A percentile compares a stretch with the other conserved stretches of the same genome.
Evolutionary conservation across 176 grass and related monocot genomes (phyloP).

Genomic region (Oryza rufipogon): DNA sequence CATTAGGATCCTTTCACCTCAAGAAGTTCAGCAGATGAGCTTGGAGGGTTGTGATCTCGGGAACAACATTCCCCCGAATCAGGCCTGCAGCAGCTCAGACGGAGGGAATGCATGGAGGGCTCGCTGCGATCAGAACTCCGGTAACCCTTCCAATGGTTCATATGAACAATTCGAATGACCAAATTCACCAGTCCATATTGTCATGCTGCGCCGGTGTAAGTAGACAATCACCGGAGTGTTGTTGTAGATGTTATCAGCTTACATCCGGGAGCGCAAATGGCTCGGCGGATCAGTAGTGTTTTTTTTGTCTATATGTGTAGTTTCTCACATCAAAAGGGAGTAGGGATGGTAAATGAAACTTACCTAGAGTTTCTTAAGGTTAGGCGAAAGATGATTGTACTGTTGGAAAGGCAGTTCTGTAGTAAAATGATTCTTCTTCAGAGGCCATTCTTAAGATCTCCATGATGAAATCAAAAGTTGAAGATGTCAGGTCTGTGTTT

Average conservation of each 20-base stretch:
- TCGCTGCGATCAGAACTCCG: conserved; percentile 74
- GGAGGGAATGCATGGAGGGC: conserved; percentile 66
- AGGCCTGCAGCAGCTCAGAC: conserved; percentile 68
- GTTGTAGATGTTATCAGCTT: conserved; percentile 52
- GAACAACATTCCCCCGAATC: conserved; percentile 59
- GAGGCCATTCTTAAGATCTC: conserved; percentile 36
- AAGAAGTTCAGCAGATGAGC: conserved; percentile 84
- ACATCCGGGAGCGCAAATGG: conserved; percentile 41
- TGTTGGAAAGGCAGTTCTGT: conserved; percentile 28
- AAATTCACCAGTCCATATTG: conserved; percentile 12
- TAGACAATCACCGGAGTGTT: conserved; percentile 15
- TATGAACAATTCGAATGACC: conserved; percentile 82
- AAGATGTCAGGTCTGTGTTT: not conserved
- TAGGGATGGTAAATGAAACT: conserved; percentile 46
- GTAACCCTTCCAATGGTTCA: conserved; percentile 74
- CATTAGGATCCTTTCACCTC: conserved; percentile 75
- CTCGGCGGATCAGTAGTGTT: conserved; percentile 35
- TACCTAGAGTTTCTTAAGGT: conserved; percentile 27
- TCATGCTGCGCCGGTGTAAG: not conserved
- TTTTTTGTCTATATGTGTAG: conserved; percentile 67
- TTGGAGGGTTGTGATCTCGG: conserved; percentile 71
- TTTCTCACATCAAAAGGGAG: conserved; percentile 45
- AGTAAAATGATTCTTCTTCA: conserved; percentile 22
- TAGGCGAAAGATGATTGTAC: conserved; percentile 32
- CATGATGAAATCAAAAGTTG: conserved; percentile 21